Base-by-base conservation (phyloP, 139 green algal species). In the Tetraselmis chui region DNA sequence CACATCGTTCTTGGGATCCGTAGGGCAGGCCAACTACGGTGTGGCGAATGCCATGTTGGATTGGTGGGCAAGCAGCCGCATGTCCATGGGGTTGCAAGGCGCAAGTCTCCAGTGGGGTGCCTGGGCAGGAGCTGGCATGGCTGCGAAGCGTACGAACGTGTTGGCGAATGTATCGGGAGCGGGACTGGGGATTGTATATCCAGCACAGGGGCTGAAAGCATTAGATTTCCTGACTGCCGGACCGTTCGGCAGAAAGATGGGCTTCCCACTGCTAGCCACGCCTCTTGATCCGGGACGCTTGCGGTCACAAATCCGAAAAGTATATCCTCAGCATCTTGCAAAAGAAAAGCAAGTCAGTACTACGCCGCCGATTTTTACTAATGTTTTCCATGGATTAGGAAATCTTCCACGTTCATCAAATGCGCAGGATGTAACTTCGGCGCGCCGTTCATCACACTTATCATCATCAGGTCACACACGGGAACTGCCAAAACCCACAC, bases 101-200 rank as follows among this genome's bases (percentile, higher is more conserved):
- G 45, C 45, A 18, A 67, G 45, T 67, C 83, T 96, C 30, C 93
- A 97, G 86, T 97, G 92, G 92, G 93, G 93, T 30, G 92, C 92
- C 2, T 97, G 93, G 93, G 87, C 90, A 23, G 88, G 84, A 29
- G 86, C 59, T 29, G 89, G 89, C 77, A 93, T 93, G 89, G 89
- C 86, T 25, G 85, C 87, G 1, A 28, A 58, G 29, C 83, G 92
- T 84, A 82, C 86, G 0, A 74, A 82, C 59, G 91, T 86, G 2
- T 81, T 87, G 11, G 85, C 80, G n/a, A 86, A 90, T 29, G 82
- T 94, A 77, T 83, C 87, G 78, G 84, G 81, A 32, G 85, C 91
- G 82, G 92, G 92, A 76, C 89, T 93, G 84, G 85, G 80, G 23
- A 80, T 92, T 0, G 78, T 95, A 29, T 76, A 45, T 29, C 82